Percentiles rank a stretch among this genome's conserved stretches.
These are phyloP conservation scores for Scheffersomyces parashehatae DNA, from an alignment of 1,139 yeast genomes.

Conservation along the genomic window DNA sequence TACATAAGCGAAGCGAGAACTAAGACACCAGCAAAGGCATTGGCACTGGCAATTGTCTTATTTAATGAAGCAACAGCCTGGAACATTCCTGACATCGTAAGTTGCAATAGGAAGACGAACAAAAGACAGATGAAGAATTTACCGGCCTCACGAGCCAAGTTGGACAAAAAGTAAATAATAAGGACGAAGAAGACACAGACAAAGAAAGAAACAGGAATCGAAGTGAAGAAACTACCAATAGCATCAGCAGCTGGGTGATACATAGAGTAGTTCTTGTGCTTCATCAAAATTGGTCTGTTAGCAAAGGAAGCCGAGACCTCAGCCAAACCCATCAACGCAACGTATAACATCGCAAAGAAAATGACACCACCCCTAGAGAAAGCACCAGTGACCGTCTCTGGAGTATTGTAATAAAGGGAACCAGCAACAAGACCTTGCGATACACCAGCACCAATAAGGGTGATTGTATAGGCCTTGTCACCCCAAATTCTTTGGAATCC, in stretches of 20 bases:
- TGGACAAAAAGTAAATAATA: constrained; percentile 52
- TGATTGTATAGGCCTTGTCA: constrained; percentile 50
- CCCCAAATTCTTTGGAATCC: constrained; percentile 53
- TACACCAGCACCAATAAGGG: constrained; percentile 46
- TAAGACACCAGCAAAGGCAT: constrained; percentile 51
- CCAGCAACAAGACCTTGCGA: constrained; percentile 56
- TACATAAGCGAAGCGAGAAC: constrained; percentile 51
- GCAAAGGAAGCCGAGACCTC: constrained; percentile 51
- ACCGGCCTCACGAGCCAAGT: constrained; percentile 52
- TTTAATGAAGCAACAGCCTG: constrained; percentile 51
- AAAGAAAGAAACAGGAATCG: constrained; percentile 49
- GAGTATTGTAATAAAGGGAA: constrained; percentile 48
- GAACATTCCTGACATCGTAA: constrained; percentile 45
- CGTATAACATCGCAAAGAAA: constrained; percentile 51
- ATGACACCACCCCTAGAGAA: constrained; percentile 61
- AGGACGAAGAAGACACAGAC: constrained; percentile 45
- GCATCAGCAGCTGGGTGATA: constrained; percentile 65
- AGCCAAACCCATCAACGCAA: constrained; percentile 56
- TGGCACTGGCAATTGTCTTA: constrained; percentile 49
- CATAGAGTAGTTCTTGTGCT: constrained; percentile 56
- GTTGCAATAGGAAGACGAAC: constrained; percentile 34
- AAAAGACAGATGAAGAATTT: constrained; percentile 53
- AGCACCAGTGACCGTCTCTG: constrained; percentile 44
- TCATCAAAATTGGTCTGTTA: constrained; percentile 53
- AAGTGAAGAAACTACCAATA: constrained; percentile 44